Percentiles rank a stretch among this genome's conserved stretches.
Conservation (phyloP, 2,329 filamentous ascomycete species). For the Cladosporium halotolerans region DNA sequence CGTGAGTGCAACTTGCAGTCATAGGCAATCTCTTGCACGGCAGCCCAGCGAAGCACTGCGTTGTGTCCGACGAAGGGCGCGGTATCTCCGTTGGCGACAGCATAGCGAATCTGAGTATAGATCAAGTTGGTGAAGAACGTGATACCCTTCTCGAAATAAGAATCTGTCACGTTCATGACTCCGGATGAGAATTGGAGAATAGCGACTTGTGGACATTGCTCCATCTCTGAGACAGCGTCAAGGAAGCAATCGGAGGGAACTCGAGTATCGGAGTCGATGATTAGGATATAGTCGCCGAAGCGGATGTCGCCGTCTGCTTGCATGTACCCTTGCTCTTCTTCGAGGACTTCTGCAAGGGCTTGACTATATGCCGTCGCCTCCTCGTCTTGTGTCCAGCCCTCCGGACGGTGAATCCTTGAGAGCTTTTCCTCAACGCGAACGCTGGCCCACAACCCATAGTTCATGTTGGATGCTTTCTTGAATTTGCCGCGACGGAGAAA, state of each 20-base stretch:
- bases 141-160: constrained; percentile 48
- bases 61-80: constrained; percentile 79
- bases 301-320: constrained; percentile 84
- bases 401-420: constrained; percentile 48
- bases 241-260: constrained; percentile 71
- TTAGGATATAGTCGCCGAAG: constrained; percentile 73
- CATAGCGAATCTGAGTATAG: constrained; percentile 70
- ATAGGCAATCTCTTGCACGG: constrained; percentile 68
- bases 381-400: constrained; percentile 61
- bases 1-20: constrained; percentile 59
- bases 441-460: constrained; percentile 59
- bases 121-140: constrained; percentile 55
- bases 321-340: constrained; percentile 58
- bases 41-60: constrained; percentile 67
- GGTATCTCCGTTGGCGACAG: constrained; percentile 70
- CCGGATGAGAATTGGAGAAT: constrained; percentile 73
- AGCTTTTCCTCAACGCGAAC: constrained; percentile 66
- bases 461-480: constrained; percentile 71
- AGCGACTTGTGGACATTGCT: constrained; percentile 69
- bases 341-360: constrained; percentile 59
- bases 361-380: constrained; percentile 60
- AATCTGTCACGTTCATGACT: constrained; percentile 72
- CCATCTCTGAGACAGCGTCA: constrained; percentile 76
- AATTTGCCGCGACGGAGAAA: constrained; percentile 58
- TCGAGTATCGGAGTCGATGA: constrained; percentile 75